Percentiles rank a stretch among this genome's conserved stretches.
phyloP scores from a whole-genome alignment of 108 stramenopile genomes.

The Nitzschia inconspicua region DNA sequence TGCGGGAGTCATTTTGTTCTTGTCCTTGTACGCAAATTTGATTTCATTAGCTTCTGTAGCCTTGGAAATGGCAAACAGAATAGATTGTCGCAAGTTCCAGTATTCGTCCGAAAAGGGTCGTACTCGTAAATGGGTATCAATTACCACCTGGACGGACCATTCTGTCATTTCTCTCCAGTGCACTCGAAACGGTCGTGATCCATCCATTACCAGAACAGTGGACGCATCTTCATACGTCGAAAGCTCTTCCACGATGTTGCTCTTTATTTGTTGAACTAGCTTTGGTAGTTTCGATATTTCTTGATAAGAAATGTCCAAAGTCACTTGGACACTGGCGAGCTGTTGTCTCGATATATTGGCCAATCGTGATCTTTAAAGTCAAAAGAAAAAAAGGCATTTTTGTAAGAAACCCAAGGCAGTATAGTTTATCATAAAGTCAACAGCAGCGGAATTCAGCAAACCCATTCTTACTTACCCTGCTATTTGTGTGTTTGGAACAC shows the following conservation, averaged over 20 bases:
- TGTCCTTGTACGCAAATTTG: constrained; percentile 22
- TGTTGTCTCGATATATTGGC: constrained; percentile 43
- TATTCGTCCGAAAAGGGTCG: constrained; percentile 41
- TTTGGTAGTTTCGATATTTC: constrained; percentile 44
- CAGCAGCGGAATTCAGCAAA: too few species aligned
- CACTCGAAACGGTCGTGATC: constrained; percentile 48
- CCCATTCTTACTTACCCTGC: too few species aligned
- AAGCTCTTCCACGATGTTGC: constrained; percentile 38
- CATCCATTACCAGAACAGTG: constrained; percentile 47
- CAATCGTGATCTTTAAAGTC: constrained; percentile 41
- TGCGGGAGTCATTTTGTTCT: too few species aligned
- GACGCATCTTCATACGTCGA: too few species aligned
- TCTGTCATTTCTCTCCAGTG: constrained; percentile 38
- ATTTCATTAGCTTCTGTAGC: constrained; percentile 35
- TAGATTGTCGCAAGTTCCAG: constrained; percentile 34
- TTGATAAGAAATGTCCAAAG: constrained; percentile 37
- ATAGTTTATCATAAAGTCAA: too few species aligned
- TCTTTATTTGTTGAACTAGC: constrained; percentile 44
- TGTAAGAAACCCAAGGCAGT: too few species aligned
- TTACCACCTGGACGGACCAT: constrained; percentile 38
- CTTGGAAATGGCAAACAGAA: constrained; percentile 47
- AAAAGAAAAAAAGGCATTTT: too few species aligned
- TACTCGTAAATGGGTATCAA: constrained; percentile 41
- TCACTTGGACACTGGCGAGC: constrained; percentile 58
- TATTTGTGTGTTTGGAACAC: constrained; percentile 59